Conservation (phyloP, 352 stramenopile genomes). For the Aphanomyces euteiches region DNA sequence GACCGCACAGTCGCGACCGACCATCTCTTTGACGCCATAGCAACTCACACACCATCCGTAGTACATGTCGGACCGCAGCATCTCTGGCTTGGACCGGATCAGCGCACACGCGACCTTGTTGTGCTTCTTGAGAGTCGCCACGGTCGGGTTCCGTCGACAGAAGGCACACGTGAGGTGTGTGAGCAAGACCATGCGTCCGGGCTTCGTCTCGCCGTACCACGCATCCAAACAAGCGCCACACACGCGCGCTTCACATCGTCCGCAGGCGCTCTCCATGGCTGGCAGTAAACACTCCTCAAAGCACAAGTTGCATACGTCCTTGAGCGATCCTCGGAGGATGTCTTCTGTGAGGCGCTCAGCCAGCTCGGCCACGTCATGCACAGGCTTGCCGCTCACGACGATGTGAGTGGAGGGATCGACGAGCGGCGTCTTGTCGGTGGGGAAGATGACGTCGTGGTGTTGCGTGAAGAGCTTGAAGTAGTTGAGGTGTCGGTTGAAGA, state of each 20-base stretch:
- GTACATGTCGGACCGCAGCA: slow-evolving; percentile 8
- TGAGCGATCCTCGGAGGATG: slow-evolving; percentile 9
- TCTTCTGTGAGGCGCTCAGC: background rate
- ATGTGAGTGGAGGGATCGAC: background rate
- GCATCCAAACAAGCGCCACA: slow-evolving; percentile 1
- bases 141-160: background rate
- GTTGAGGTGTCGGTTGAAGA: slow-evolving; percentile 17
- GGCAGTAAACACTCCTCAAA: slow-evolving; percentile 15
- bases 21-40: slow-evolving; percentile 20
- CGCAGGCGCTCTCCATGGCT: slow-evolving; percentile 6
- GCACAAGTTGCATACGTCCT: slow-evolving; percentile 20
- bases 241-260: slow-evolving; percentile 1
- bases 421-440: background rate
- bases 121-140: background rate
- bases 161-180: slow-evolving; percentile 16
- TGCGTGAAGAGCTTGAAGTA: slow-evolving; percentile 27
- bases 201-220: slow-evolving; percentile 21
- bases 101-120: slow-evolving; percentile 3
- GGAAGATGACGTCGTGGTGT: slow-evolving; percentile 1
- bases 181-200: background rate
- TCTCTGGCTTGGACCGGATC: background rate
- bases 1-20: background rate
- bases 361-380: background rate
- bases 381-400: slow-evolving; percentile 1
- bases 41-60: slow-evolving; percentile 23